phyloP scores from a whole-genome alignment of 495 filamentous ascomycete genomes.

The Letharia columbiana region DNA sequence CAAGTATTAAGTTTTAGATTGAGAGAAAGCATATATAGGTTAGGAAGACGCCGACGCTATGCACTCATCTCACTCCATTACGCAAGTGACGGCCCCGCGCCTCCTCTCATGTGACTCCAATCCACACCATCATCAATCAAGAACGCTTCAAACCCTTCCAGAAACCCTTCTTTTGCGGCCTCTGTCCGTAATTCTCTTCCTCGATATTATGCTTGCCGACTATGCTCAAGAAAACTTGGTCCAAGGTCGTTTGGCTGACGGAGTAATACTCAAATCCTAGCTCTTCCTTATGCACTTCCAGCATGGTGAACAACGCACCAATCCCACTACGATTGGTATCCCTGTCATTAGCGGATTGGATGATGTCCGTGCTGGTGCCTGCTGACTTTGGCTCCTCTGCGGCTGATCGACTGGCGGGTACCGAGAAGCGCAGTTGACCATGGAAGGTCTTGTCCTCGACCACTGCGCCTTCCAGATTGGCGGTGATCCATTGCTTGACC shows the following conservation, averaged over 20 bases:
- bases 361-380: slow-evolving; percentile 12
- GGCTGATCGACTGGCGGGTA: slow-evolving; percentile 40
- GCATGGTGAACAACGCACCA: slow-evolving; percentile 55
- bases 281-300: slow-evolving; percentile 57
- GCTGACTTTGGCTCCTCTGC: not conserved
- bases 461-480: slow-evolving; percentile 47
- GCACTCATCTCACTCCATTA: not conserved
- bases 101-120: too few relatives aligned
- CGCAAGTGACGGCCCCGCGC: not conserved
- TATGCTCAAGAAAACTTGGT: slow-evolving; percentile 80
- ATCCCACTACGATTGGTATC: slow-evolving; percentile 34
- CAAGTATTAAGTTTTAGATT: too few relatives aligned
- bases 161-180: slow-evolving; percentile 14
- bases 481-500: slow-evolving; percentile 53
- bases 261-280: slow-evolving; percentile 72
- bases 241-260: slow-evolving; percentile 71
- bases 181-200: slow-evolving; percentile 60
- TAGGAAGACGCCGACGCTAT: slow-evolving; percentile 1
- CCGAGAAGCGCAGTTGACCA: slow-evolving; percentile 70
- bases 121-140: not conserved
- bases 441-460: slow-evolving; percentile 70
- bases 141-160: slow-evolving; percentile 1
- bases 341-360: slow-evolving; percentile 23
- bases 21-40: too few relatives aligned
- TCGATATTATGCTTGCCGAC: slow-evolving; percentile 65